Base-by-base conservation (phyloP, 257 asterid species). In the Cordia subcordata region DNA sequence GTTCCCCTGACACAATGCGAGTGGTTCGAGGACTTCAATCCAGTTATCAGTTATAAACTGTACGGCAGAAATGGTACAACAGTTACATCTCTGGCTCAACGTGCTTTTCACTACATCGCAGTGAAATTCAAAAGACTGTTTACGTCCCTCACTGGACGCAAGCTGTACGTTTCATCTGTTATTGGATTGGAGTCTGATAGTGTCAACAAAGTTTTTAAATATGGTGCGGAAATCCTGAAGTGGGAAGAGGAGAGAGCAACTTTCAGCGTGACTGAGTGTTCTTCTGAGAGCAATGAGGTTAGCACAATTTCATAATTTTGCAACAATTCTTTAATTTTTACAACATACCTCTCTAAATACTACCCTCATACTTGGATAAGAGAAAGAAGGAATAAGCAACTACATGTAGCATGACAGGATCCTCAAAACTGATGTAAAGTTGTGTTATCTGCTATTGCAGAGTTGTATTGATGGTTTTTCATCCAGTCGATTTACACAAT, bases 31-130 rank as follows among this genome's bases (percentile, higher is more conserved):
- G 96, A 86, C 40, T 92, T 86, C 70, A 61, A 71, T 33, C 99
- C 97, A 0, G 89, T 86, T 58, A 66, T 67, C 51, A 84, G 93
- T 73, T 55, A 13, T 42, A 71, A 79, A 39, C 75, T 82, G 0
- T 70, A 68, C 71, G 69, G 47, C 46, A 62, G 62, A 35, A 68
- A 44, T 13, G 73, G 65, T 55, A 76, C 81, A 85, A 69, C 61
- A 75, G 72, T 52, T 75, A n/a, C 84, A 0, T 59, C 91, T 0
- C 10, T 81, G 74, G 95, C 85, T 10, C 94, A 77, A 62, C 82
- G 82, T 1, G 99, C 96, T 32, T 86, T 80, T 75, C 95, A 92
- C 69, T 86, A 82, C 65, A 64, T 84, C 4, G 99, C 94, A 0
- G 75, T 68, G 63, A 75, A 86, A 79, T 92, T 86, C 61, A 88